Evolutionary conservation across 164 flowering plant genomes (phyloP), one percentile per base, ranked within the genome.

Genomic region (Magnolia sinica): DNA sequence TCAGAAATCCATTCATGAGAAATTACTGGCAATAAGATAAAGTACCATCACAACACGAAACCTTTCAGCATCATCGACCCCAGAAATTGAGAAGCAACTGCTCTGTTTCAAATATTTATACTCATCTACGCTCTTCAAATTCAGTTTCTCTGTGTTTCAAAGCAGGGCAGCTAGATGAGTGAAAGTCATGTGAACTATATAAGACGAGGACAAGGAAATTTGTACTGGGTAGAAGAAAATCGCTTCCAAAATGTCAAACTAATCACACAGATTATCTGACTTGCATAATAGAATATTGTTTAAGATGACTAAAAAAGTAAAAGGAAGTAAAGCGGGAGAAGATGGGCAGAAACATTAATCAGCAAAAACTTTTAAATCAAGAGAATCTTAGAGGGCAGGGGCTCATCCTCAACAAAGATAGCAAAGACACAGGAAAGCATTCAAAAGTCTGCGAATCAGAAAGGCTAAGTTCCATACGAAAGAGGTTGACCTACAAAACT

Each of bases 51-150:
- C 93, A 76, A 83, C 74, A 27, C 78, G 88, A 80, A 96, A 96
- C 77, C 83, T 85, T 81, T 96, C 92, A 68, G 94, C 94, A 86
- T 96, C 99, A 87, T 94, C 90, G 80, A 94, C 93, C 74, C 97
- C 93, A 77, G 82, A 67, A 74, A 96, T 92, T 27, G 90, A 83
- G 76, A 81, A 87, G 83, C 98, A 96, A 74, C 71, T 86, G 84
- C 98, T 93, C 82, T 93, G 98, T 74, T 82, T 89, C 89, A 96
- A 81, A 84, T 96, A 96, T 49, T 94, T 96, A 71, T 91, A 96
- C 68, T 94, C 98, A 66, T 84, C 77, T 67, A 83, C 90, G 73
- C 75, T 87, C 86, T 80, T 91, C 87, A 96, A 83, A 72, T 89
- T 86, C 81, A 96, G 79, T 83, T 89, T 94, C 80, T 89, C 99